Evolutionary conservation across 2,329 filamentous ascomycete species (phyloP).

Genomic region (Hypoxylon sp.): DNA sequence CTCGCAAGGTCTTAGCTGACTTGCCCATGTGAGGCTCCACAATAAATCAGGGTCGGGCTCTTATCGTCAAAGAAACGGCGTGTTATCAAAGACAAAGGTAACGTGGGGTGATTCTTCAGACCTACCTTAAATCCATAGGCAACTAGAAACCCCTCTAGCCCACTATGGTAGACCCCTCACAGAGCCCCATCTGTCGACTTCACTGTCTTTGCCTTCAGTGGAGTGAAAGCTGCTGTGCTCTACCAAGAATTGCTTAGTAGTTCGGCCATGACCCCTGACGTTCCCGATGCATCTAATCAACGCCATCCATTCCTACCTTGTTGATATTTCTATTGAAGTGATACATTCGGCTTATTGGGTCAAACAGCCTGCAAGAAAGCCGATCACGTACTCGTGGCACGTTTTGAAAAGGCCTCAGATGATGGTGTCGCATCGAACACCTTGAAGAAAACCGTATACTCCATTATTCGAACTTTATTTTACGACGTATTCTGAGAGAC

Average conservation of each 20-base stretch:
- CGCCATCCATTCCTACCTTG: slow-evolving; percentile 14
- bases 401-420: slow-evolving; percentile 17
- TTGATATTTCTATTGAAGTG: slow-evolving; percentile 27
- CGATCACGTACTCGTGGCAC: slow-evolving; percentile 42
- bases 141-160: slow-evolving; percentile 2
- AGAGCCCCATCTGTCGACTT: slow-evolving; percentile 9
- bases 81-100: slow-evolving; percentile 23
- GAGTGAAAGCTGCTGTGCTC: slow-evolving; percentile 9
- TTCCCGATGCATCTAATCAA: slow-evolving; percentile 34
- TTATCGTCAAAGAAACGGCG: slow-evolving; percentile 40
- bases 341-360: slow-evolving; percentile 32
- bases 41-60: slow-evolving; percentile 41
- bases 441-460: neutral
- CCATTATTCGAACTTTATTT: slow-evolving; percentile 17
- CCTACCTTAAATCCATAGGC: neutral
- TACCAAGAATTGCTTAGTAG: slow-evolving; percentile 10
- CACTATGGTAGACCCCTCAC: slow-evolving; percentile 12
- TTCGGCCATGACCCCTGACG: slow-evolving; percentile 22
- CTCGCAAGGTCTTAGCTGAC: slow-evolving; percentile 50
- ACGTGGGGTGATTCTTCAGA: slow-evolving; percentile 27
- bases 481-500: neutral
- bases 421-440: slow-evolving; percentile 17
- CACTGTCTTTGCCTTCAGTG: slow-evolving; percentile 11
- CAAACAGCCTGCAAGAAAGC: slow-evolving; percentile 27
- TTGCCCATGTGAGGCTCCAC: slow-evolving; percentile 52